These are phyloP conservation scores for Cerioporus squamosus DNA, from an alignment of 1,284 basidiomycete genomes.

Conservation along the genomic window DNA sequence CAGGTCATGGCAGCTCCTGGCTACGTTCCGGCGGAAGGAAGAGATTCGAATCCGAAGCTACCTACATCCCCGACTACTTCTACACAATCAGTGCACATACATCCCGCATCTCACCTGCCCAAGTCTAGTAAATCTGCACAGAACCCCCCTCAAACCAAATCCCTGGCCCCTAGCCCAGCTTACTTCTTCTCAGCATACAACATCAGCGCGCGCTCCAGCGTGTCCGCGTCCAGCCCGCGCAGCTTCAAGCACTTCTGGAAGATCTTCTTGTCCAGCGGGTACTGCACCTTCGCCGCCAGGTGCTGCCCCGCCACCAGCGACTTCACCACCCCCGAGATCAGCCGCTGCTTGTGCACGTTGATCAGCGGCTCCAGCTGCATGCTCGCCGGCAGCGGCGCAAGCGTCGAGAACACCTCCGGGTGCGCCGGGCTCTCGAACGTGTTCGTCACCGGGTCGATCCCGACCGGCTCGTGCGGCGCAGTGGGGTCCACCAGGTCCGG, in stretches of 20 bases:
- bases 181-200: conserved; percentile 36
- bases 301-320: conserved; percentile 81
- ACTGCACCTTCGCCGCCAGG: conserved; percentile 72
- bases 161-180: too few relatives aligned
- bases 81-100: conserved; percentile 4
- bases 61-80: neutral
- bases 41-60: neutral
- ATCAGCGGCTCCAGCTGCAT: conserved; percentile 85
- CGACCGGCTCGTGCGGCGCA: conserved; percentile 68
- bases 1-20: too few relatives aligned
- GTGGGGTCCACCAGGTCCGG: conserved; percentile 87
- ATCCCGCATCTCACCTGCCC: conserved; percentile 3
- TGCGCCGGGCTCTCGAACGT: conserved; percentile 70
- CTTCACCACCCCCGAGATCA: conserved; percentile 79
- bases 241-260: conserved; percentile 78
- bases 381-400: conserved; percentile 70
- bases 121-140: neutral
- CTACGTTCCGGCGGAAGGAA: too few relatives aligned
- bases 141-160: neutral
- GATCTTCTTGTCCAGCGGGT: conserved; percentile 70
- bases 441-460: conserved; percentile 63
- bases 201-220: conserved; percentile 49
- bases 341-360: conserved; percentile 86
- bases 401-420: conserved; percentile 75
- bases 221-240: conserved; percentile 60